Evolutionary conservation across 2,329 filamentous ascomycete genomes (phyloP), one percentile per base, ranked within the genome.

Genomic region (Emydomyces testavorans): DNA sequence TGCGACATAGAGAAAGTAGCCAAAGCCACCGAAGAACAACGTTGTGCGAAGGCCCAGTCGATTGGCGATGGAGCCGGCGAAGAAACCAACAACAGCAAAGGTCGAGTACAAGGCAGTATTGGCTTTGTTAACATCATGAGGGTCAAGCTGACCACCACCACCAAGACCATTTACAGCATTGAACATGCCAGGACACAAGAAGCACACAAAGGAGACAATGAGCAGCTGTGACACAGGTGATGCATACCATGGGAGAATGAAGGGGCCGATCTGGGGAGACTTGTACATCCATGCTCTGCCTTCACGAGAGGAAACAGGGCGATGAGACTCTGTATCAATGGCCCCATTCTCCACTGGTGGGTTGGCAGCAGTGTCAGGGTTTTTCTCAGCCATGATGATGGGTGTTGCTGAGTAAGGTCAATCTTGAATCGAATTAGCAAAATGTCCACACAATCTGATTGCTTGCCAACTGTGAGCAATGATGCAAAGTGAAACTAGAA

Each of bases 161-260:
- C 81, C 81, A 29, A 84, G 68, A 51, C 81, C 80, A 51, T 69
- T 70, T 50, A 84, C 67, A 16, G 81, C 79, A 58, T 84, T 84
- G 70, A 77, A 84, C 79, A 84, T 83, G 57, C 81, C 81, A 0
- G 81, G 81, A 60, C 81, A 85, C 52, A 84, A 62, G 70, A 85
- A 83, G 61, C 80, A 83, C 42, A 83, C 79, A 51, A 83, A 71
- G 18, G 79, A 73, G 48, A 88, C 82, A 71, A 88, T 75, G 52
- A 83, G 58, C 29, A 89, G 73, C 66, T 89, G 84, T 40, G 79
- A 65, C 58, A 79, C 77, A 10, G 84, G 84, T 49, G 83, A 85
- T 18, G 84, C 84, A 62, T 83, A 88, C 74, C 79, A 85, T 3
- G 73, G 71, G 6, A 82, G 51, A 54, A 74, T 72, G 50, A 66